Conservation (phyloP, 768 basidiomycete genomes). For the Pleurotus djamor region DNA sequence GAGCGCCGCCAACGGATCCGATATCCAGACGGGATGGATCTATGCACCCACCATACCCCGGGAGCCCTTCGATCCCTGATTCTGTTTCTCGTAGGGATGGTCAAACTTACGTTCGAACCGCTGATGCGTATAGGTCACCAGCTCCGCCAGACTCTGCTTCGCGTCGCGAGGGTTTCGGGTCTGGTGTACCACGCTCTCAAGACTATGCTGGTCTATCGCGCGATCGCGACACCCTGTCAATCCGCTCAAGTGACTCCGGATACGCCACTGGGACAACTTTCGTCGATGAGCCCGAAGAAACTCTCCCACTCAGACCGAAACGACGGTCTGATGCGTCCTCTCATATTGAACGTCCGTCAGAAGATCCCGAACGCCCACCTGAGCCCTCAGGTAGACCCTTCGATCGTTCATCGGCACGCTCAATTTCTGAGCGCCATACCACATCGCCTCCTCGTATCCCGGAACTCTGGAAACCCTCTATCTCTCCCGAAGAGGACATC, state of each 20-base stretch:
- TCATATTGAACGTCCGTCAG: neutral
- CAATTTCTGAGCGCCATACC: slow-evolving; percentile 28
- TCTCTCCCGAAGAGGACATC: slow-evolving; percentile 42
- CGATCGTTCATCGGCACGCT: slow-evolving; percentile 28
- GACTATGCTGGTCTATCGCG: slow-evolving; percentile 6
- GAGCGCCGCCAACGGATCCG: neutral
- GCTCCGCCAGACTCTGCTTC: neutral
- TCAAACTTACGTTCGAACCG: neutral
- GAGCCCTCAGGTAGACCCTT: slow-evolving; percentile 19
- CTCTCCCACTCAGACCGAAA: slow-evolving; percentile 14
- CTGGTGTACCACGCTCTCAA: slow-evolving; percentile 6
- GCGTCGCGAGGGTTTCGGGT: neutral
- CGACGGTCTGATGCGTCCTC: slow-evolving; percentile 4
- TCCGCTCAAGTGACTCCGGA: neutral
- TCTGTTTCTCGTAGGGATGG: neutral
- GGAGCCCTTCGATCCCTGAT: neutral
- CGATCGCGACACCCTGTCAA: slow-evolving; percentile 7
- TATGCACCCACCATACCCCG: neutral
- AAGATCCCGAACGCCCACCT: slow-evolving; percentile 7
- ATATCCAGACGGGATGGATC: neutral
- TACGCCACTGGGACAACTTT: neutral
- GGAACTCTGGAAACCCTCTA: slow-evolving; percentile 49
- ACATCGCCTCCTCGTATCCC: slow-evolving; percentile 31
- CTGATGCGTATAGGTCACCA: neutral
- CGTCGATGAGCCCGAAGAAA: slow-evolving; percentile 25